These are phyloP conservation scores for Basipetospora sp. DNA, from an alignment of 2,329 filamentous ascomycete genomes.

Conservation along the genomic window DNA sequence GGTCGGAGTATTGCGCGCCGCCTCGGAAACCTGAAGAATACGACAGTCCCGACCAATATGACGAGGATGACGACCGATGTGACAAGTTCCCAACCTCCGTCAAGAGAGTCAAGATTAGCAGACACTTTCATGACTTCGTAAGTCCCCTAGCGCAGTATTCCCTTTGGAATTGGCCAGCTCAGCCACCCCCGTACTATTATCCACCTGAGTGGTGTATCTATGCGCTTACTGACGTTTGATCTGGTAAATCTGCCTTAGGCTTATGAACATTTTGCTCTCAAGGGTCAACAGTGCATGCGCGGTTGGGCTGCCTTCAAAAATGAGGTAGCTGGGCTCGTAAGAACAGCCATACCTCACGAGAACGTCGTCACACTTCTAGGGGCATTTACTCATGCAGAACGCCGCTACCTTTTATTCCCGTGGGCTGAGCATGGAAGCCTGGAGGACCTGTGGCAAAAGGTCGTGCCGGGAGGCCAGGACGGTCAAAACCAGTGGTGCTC, in stretches of 20 bases:
- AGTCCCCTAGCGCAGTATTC: neutral
- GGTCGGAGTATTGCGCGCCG: neutral
- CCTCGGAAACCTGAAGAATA: neutral
- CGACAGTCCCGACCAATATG: too few species aligned
- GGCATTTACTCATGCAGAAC: neutral
- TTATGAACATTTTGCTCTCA: slow-evolving; percentile 1
- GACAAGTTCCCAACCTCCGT: neutral
- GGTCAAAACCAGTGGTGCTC: neutral
- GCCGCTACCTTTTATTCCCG: neutral
- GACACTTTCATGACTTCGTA: neutral
- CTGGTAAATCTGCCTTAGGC: too few species aligned
- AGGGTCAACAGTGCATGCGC: neutral
- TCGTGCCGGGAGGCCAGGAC: neutral
- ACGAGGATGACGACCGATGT: neutral
- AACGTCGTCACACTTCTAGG: neutral
- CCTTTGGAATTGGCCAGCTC: neutral
- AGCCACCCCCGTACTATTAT: neutral
- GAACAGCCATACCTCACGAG: neutral
- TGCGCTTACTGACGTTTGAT: too few species aligned
- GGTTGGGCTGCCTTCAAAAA: neutral
- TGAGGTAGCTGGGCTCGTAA: neutral
- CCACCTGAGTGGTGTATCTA: too few species aligned
- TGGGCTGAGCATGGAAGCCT: slow-evolving; percentile 5
- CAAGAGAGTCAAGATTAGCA: slow-evolving; percentile 1
- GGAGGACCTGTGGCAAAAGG: slow-evolving; percentile 8